Conservation (phyloP, 331 rosid species). For the Malus hybrid region DNA sequence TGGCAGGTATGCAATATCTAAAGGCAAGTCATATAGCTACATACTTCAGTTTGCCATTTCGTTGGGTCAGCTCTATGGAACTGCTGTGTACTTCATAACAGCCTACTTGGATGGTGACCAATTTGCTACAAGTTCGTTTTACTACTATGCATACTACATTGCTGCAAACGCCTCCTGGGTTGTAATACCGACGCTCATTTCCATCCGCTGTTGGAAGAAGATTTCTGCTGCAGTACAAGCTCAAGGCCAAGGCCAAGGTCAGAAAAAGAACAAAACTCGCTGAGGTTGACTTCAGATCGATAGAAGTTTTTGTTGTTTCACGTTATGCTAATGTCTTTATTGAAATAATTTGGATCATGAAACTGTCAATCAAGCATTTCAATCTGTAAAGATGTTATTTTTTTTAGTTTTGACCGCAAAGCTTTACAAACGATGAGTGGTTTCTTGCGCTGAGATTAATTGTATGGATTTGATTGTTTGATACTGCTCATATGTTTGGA, state of each 20-base stretch:
- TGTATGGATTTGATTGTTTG: neutral
- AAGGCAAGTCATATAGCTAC: conserved; percentile 63
- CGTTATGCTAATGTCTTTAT: neutral
- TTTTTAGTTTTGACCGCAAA: neutral
- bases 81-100: conserved; percentile 56
- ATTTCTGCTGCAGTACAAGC: conserved; percentile 40
- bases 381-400: neutral
- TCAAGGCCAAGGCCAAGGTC: conserved; percentile 29
- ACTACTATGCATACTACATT: conserved; percentile 71
- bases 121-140: conserved; percentile 45
- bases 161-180: conserved; percentile 75
- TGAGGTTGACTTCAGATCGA: conserved; percentile 23
- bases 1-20: conserved; percentile 70
- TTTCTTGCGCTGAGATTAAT: neutral
- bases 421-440: neutral
- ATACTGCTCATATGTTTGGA: neutral
- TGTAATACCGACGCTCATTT: conserved; percentile 56
- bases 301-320: neutral
- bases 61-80: conserved; percentile 80
- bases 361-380: neutral
- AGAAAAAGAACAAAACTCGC: conserved; percentile 58
- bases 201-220: conserved; percentile 69
- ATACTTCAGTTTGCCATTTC: conserved; percentile 82
- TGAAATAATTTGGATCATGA: neutral
- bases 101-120: conserved; percentile 71